Evolutionary conservation across 2,329 filamentous ascomycete genomes (phyloP), one percentile per base, ranked within the genome.

Genomic region (Bipolaris zeicola): DNA sequence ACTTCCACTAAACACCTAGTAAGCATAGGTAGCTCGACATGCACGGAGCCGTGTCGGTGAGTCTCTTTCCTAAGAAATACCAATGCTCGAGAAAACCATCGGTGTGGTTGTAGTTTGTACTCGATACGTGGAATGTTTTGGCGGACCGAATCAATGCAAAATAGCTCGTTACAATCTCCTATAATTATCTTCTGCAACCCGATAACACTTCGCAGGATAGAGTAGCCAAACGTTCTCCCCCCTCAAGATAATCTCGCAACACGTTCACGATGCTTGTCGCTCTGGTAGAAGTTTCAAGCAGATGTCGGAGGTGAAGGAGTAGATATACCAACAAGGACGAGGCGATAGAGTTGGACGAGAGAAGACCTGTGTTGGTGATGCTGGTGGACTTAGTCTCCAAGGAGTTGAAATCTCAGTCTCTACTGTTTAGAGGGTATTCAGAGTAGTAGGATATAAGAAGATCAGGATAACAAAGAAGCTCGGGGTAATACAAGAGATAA

Each of bases 341-440:
- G 16, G 33, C 33, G 49, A 63, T 38, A 31, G 55, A 38, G 1
- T 7, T 38, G 7, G 52, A 36, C n/a, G 51, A 36, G 58, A 63
- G 47, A 61, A 61, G 36, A n/a, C 34, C 6, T 50, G 46, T 38
- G 37, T 50, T 51, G n/a, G 55, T 18, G 2, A 56, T 42, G 26
- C 48, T 50, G 24, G 38, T 22, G 13, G 24, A 6, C 4, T 41
- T 13, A 14, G 10, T 10, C 6, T 8, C 7, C 10, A 38, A 18
- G 7, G n/a, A 16, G 2, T 8, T 10, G 18, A 38, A 8, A 8
- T 38, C 36, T 38, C n/a, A 10, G 10, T 3, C 36, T 11, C n/a
- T 38, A 38, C 16, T 38, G 18, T 20, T 5, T 38, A 38, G 7
- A 20, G 36, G 18, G n/a, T 38, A 8, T 38, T 38, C 3, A 16